Evolutionary conservation across 371 early-diverging fungal species (phyloP), one percentile per base, ranked within the genome.

Genomic region (Coemansia sp.): DNA sequence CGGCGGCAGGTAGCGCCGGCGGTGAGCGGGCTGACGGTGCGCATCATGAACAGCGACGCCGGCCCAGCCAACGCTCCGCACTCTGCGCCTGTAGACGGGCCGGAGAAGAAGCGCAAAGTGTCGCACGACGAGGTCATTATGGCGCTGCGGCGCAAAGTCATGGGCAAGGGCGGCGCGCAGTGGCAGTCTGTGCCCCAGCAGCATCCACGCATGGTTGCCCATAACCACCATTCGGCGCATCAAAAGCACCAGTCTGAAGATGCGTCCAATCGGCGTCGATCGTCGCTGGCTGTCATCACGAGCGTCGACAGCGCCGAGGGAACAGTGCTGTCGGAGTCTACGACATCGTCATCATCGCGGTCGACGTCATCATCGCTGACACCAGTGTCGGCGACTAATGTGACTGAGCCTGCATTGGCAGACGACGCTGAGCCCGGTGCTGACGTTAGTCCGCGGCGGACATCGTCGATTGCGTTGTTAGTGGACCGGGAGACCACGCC

Each of bases 101-200:
- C 78, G 1, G 60, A 60, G 23, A 62, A 57, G 33, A 77, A 78
- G 56, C 79, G 79, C 50, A 70, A 61, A 55, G 64, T 78, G 20
- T 75, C 77, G 60, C 79, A 78, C 26, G 79, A 78, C 40, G 79
- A 78, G 30, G 79, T 78, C 0, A 74, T 78, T 26, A 75, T 64
- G 68, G 79, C 79, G 20, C 63, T 78, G 62, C 67, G 79, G n/a
- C 79, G 78, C 71, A 78, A 78, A 47, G 77, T 78, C 9, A 73
- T 78, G 78, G 50, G 68, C 59, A 78, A 78, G 21, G 62, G 59
- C 5, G 12, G 21, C 9, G 59, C 55, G 56, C 25, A 25, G 40
- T 62, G 60, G 40, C 69, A 67, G 54, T 56, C 56, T 8, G 56
- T 25, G 28, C 33, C 56, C 25, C 67, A 52, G 47, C 63, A n/a